phyloP scores from a whole-genome alignment of 108 stramenopile species.

The Skeletonema costatum region DNA sequence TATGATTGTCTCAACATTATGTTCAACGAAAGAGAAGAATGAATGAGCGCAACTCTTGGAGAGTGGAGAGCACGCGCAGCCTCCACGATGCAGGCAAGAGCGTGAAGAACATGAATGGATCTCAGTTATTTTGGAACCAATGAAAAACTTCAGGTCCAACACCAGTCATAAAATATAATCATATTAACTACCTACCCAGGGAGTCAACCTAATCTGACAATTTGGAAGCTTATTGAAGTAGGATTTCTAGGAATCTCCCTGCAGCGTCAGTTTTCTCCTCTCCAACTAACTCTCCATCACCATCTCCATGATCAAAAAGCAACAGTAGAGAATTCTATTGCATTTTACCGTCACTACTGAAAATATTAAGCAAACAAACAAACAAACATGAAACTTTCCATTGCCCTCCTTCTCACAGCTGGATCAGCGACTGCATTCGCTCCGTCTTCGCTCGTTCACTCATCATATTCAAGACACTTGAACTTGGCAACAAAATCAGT shows the following conservation, averaged over 20 bases:
- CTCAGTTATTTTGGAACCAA: not conserved
- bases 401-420: not conserved
- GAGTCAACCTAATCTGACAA: not conserved
- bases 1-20: not conserved
- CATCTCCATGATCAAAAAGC: not conserved
- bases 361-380: not conserved
- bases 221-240: slow-evolving; percentile 2
- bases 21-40: no score
- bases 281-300: not conserved
- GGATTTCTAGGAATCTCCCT: not conserved
- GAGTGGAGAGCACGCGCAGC: not conserved
- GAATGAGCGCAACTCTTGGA: no score
- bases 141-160: not conserved
- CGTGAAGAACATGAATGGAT: not conserved
- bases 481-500: not conserved
- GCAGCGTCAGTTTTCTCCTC: not conserved
- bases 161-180: not conserved
- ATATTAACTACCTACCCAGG: no score
- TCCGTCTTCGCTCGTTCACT: not conserved
- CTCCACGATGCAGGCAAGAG: not conserved
- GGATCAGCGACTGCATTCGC: slow-evolving; percentile 6
- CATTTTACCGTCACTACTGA: not conserved
- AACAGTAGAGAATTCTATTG: not conserved
- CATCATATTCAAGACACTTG: not conserved
- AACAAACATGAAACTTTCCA: slow-evolving; percentile 2